Evolutionary conservation across 2,329 filamentous ascomycete species (phyloP), one percentile per base, ranked within the genome.

Genomic region (Claviceps arundinis): DNA sequence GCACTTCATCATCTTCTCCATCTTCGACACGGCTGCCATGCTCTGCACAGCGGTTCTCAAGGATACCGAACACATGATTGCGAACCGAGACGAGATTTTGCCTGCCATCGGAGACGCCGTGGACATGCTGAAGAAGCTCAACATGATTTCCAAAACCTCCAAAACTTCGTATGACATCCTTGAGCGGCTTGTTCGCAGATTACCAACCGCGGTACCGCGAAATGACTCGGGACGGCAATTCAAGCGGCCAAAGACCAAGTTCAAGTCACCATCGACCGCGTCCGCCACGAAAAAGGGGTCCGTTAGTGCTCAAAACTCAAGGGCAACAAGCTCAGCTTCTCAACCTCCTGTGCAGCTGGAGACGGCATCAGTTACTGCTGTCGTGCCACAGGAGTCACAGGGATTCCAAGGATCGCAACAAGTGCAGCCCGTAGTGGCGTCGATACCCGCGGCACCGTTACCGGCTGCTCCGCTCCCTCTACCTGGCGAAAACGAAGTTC

Each of bases 11-110:
- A 71, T 74, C 0, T 78, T 77, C 50, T 65, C 70, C 4, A 67
- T 76, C 26, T 77, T 78, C 51, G 73, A 78, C 52, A 75, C 73
- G 0, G 69, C 73, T 0, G 70, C 74, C 1, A 65, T 74, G 37
- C 61, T 77, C 2, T 75, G 71, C 51, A 75, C 75, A 0, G 72
- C 73, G 0, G 60, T 78, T 5, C 68, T 75, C 8, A 74, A 77
- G 55, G 75, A 77, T 41, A 57, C 59, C 8, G 62, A 68, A 9
- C 54, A 60, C 16, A 65, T 61, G 5, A 65, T 75, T 3, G 65
- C 67, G 1, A 67, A 63, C 37, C 67, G 69, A 11, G 63, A 69
- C 0, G 65, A 71, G 22, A 65, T 74, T 1, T 37, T 61, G 63
- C 41, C 67, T 16, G 63, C 65, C 2, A 70, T 77, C 48, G 57